A percentile compares a stretch with the other conserved stretches of the same genome.
phyloP scores from a whole-genome alignment of 495 filamentous ascomycete genomes.

The Bacidia gigantensis region DNA sequence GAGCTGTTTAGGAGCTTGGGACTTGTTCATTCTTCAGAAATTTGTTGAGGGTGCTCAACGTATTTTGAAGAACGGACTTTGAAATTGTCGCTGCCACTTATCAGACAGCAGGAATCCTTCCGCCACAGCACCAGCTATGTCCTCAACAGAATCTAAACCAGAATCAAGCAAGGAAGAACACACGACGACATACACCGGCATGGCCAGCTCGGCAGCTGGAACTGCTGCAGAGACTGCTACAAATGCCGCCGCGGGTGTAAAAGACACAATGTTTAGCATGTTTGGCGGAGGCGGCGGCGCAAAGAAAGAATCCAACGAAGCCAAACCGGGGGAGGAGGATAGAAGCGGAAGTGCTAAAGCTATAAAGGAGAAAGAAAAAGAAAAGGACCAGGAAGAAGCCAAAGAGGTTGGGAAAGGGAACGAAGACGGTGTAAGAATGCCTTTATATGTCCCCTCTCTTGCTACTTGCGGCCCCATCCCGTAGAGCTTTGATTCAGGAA shows the following conservation, averaged over 20 bases:
- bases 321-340: constrained; percentile 63
- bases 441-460: neutral
- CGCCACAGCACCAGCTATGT: neutral
- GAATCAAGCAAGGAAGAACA: constrained; percentile 7
- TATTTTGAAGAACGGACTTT: too few species aligned
- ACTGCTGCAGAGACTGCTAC: constrained; percentile 35
- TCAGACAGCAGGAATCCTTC: too few species aligned
- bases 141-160: neutral
- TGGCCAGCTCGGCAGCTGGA: constrained; percentile 19
- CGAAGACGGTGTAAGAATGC: constrained; percentile 17
- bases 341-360: constrained; percentile 78
- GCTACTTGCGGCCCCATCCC: too few species aligned
- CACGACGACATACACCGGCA: constrained; percentile 20
- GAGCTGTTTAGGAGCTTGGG: too few species aligned
- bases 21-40: too few species aligned
- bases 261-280: constrained; percentile 85
- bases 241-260: constrained; percentile 38
- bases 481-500: too few species aligned
- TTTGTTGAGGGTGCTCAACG: too few species aligned
- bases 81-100: too few species aligned
- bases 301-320: constrained; percentile 72
- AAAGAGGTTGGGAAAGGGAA: constrained; percentile 7
- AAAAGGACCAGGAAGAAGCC: constrained; percentile 41
- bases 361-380: constrained; percentile 44
- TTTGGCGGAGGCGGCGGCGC: constrained; percentile 85